Evolutionary conservation across 192 early-diverging fungal species (phyloP), one percentile per base, ranked within the genome.

Genomic region (Glomus cerebriforme): DNA sequence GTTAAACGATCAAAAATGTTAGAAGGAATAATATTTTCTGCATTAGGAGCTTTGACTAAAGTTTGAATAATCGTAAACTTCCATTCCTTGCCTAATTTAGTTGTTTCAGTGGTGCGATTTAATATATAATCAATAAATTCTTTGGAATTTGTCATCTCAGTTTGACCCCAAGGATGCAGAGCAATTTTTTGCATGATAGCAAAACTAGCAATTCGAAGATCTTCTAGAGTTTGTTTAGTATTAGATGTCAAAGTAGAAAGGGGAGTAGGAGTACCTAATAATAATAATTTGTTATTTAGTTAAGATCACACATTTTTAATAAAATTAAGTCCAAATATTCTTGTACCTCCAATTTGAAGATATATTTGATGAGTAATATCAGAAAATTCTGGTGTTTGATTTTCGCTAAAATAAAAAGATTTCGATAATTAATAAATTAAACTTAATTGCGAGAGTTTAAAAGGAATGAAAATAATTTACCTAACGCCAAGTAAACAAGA

Each of bases 51-150:
- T 5, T 69, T n/a, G 12, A 45, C 49, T 7, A 86, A 43, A 5
- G 73, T 60, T 73, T 82, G 59, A 43, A 86, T 70, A 13, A 86
- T 81, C 0, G 79, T 49, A 71, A 75, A 86, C 69, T 84, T 86
- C 85, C 85, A 86, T 76, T 82, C 85, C 75, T 86, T 84, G 35
- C 85, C 83, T 12, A 34, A 7, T 29, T 81, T 73, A 26, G 72
- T 82, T 22, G 39, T 47, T 37, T 84, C 83, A 32, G 64, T 84
- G 31, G 81, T 39, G 13, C 85, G 74, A 79, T 86, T 73, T 32
- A 86, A 68, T 60, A 86, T 76, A 73, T 81, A 86, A 10, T 80
- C 81, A 62, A 86, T 58, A 54, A 86, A 82, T 43, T 79, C 80
- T 37, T 22, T 72, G 27, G 63, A 66, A 22, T 68, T 75, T n/a